These are phyloP conservation scores for Aspergillus ellipticus DNA, from an alignment of 495 filamentous ascomycete genomes.

Conservation along the genomic window DNA sequence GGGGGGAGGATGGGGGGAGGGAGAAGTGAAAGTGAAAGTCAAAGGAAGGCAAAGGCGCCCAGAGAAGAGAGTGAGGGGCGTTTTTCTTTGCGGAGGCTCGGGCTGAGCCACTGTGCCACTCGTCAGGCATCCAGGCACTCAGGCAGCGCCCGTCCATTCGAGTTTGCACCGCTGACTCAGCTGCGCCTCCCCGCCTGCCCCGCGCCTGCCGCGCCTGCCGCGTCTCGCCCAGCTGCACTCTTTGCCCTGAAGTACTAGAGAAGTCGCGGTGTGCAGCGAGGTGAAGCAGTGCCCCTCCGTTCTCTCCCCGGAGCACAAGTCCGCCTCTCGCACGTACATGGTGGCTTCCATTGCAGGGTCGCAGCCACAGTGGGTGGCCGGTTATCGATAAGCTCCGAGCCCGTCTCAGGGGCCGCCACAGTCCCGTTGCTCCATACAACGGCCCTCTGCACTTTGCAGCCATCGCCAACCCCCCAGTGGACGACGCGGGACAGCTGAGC, in stretches of 20 bases:
- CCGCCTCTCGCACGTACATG: not conserved
- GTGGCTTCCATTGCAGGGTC: not conserved
- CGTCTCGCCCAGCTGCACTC: constrained; percentile 1
- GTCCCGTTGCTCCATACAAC: constrained; percentile 1
- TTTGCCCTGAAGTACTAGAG: too few species aligned
- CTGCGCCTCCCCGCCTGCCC: constrained; percentile 11
- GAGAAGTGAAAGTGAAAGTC: not conserved
- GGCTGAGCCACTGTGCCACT: too few species aligned
- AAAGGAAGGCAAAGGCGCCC: not conserved
- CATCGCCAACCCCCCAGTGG: not conserved
- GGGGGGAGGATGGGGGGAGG: constrained; percentile 14
- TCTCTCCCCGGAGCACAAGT: not conserved
- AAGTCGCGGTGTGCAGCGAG: too few species aligned
- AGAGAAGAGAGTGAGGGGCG: constrained; percentile 27
- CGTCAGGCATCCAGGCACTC: not conserved
- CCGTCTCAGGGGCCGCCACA: constrained; percentile 15
- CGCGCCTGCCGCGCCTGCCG: constrained; percentile 1
- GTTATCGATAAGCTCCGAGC: constrained; percentile 38
- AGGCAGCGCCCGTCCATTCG: constrained; percentile 9
- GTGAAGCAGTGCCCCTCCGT: too few species aligned
- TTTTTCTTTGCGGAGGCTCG: constrained; percentile 2
- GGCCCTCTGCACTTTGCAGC: not conserved
- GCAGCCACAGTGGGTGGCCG: constrained; percentile 16
- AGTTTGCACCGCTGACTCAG: constrained; percentile 44
- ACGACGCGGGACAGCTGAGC: not conserved